These are phyloP conservation scores for Malassezia obtusa DNA, from an alignment of 1,284 basidiomycete species.

Conservation along the genomic window DNA sequence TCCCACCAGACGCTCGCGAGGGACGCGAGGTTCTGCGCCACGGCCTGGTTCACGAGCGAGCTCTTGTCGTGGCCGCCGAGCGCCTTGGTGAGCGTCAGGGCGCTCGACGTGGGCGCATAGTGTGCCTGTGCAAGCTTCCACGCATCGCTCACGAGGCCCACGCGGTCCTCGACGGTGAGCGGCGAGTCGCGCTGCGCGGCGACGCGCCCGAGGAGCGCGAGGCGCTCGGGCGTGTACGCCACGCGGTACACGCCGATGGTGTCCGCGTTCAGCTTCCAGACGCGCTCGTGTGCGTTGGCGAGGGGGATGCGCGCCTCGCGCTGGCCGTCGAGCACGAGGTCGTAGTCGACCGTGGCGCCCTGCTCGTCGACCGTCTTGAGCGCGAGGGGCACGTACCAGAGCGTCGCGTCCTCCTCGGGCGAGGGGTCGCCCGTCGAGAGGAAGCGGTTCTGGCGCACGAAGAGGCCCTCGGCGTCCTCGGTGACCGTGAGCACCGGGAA, in stretches of 20 bases:
- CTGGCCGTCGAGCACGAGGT: slow-evolving; percentile 56
- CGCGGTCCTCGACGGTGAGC: slow-evolving; percentile 71
- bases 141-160: slow-evolving; percentile 71
- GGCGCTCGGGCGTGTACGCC: slow-evolving; percentile 68
- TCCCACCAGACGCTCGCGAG: slow-evolving; percentile 69
- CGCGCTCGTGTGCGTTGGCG: slow-evolving; percentile 53
- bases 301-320: slow-evolving; percentile 63
- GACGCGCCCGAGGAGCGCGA: slow-evolving; percentile 66
- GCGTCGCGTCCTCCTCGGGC: slow-evolving; percentile 73
- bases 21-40: slow-evolving; percentile 15
- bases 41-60: slow-evolving; percentile 24
- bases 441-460: slow-evolving; percentile 73
- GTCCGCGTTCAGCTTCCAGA: slow-evolving; percentile 75
- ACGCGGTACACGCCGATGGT: slow-evolving; percentile 84
- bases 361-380: slow-evolving; percentile 58
- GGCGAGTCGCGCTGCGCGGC: slow-evolving; percentile 59
- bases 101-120: slow-evolving; percentile 63
- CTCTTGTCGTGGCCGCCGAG: slow-evolving; percentile 52
- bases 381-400: slow-evolving; percentile 75
- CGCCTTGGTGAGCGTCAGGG: slow-evolving; percentile 61
- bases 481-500: slow-evolving; percentile 71
- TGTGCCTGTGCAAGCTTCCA: slow-evolving; percentile 71
- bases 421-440: slow-evolving; percentile 61
- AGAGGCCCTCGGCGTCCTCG: slow-evolving; percentile 53
- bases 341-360: slow-evolving; percentile 60